These are phyloP conservation scores for Bryoerythrophyllum caledonicum DNA, from an alignment of 225 moss, liverwort and hornwort species.

Conservation along the genomic window DNA sequence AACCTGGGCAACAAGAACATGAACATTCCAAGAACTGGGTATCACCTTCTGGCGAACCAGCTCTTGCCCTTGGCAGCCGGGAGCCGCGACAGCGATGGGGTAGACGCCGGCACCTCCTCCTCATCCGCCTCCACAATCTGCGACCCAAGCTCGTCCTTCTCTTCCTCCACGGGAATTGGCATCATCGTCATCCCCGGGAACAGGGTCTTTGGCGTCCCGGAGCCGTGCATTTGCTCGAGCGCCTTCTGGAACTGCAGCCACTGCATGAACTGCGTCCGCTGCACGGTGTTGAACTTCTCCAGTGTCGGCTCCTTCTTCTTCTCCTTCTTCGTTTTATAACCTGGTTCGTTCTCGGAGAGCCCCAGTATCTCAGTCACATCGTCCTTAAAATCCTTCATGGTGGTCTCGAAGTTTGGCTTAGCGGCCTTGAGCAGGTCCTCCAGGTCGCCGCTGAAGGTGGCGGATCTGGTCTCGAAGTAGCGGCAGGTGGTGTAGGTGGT, in stretches of 20 bases:
- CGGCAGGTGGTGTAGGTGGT: conserved; percentile 31
- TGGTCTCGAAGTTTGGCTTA: conserved; percentile 11
- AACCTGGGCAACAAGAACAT: background rate
- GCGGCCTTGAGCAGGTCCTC: conserved; percentile 18
- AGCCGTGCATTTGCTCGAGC: background rate
- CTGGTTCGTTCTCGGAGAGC: background rate
- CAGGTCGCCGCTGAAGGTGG: conserved; percentile 25
- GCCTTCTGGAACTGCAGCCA: conserved; percentile 24
- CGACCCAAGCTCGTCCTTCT: background rate
- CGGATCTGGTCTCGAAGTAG: conserved; percentile 40
- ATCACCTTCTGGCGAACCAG: background rate
- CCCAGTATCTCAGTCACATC: background rate
- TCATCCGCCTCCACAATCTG: background rate
- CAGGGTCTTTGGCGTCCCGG: background rate
- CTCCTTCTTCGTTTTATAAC: background rate
- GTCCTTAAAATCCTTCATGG: conserved; percentile 2
- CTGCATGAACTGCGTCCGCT: conserved; percentile 14
- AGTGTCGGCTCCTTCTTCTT: conserved; percentile 7
- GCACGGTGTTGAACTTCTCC: conserved; percentile 12
- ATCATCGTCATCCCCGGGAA: background rate
- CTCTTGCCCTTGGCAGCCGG: background rate
- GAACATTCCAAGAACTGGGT: too few relatives aligned
- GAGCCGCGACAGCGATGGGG: background rate
- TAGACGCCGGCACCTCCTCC: background rate
- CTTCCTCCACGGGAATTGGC: background rate